Evolutionary conservation across 768 basidiomycete genomes (phyloP), one percentile per base, ranked within the genome.

Genomic region (Tylopilus balloui): DNA sequence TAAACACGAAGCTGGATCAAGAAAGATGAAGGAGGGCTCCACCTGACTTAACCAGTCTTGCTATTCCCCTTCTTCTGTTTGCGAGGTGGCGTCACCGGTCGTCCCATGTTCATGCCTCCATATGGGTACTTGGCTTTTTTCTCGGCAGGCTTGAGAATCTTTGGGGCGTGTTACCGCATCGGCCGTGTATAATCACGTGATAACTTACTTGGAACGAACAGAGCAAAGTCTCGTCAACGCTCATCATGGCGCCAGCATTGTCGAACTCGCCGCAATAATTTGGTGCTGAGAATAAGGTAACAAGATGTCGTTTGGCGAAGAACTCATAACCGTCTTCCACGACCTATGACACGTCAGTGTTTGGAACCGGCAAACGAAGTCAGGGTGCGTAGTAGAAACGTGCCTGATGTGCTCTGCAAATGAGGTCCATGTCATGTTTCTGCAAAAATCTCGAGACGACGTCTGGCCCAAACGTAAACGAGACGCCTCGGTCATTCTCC

Each of bases 191-290:
- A 25, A 31, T 44, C 54, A 62, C 50, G 56, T 62, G 53, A 56
- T 11, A 21, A 56, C 77, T 51, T 55, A 94, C 92, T 73, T 97
- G 95, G 91, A 98, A 97, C 8, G 94, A 97, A 73, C 95, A 97
- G 56, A 98, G 69, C 56, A 98, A 69, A 9, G 95, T 96, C 72
- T 97, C 95, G 62, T 97, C 95, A 36, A 99, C 95, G 62, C 90
- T 93, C 95, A 98, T 99, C 95, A 99, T 99, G 28, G 95, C 95
- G 31, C 95, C 95, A 4, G 95, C 94, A 69, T 99, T 99, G 70
- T 99, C 95, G 63, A 99, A 99, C 74, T 98, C 89, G 55, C 92
- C 88, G 60, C 88, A 91, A 63, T 92, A 91, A 74, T 92, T 91
- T 51, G 95, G 95, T 44, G 95, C 95, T 20, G 92, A 95, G 75